Conservation (phyloP, 306 rosid species). For the Cucumis melo region DNA sequence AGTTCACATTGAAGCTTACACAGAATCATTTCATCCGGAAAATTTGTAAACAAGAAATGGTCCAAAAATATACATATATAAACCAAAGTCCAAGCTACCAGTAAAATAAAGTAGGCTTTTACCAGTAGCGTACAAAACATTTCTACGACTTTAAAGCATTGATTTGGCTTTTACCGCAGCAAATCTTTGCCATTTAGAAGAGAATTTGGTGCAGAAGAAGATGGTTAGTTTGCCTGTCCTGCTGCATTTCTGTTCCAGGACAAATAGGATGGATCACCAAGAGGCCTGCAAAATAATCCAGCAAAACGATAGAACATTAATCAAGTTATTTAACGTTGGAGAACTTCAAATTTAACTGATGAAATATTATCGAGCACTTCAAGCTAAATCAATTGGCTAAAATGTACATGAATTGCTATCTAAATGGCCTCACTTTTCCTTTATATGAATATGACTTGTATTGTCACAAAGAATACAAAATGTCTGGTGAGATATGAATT, state of each 20-base stretch:
- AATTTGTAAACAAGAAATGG: neutral
- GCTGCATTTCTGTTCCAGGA: slow-evolving; percentile 65
- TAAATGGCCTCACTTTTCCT: neutral
- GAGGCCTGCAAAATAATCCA: slow-evolving; percentile 52
- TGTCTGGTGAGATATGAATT: neutral
- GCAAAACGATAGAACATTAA: neutral
- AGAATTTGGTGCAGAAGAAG: slow-evolving; percentile 3
- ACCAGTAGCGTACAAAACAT: neutral
- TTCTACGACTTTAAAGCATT: neutral
- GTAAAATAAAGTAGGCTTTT: neutral
- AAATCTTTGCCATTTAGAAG: neutral
- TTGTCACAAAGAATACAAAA: neutral
- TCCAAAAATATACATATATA: neutral
- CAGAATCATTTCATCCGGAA: neutral
- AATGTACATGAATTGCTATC: neutral
- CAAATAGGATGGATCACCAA: slow-evolving; percentile 78
- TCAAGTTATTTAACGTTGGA: neutral
- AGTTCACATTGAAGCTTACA: neutral
- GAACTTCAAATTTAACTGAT: neutral
- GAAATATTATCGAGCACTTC: neutral
- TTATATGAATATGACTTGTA: neutral
- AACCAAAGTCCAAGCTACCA: neutral
- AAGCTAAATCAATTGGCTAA: neutral
- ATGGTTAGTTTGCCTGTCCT: slow-evolving; percentile 13
- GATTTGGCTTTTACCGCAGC: neutral